A percentile compares a stretch with the other conserved stretches of the same genome.
phyloP scores from a whole-genome alignment of 1,284 basidiomycete genomes.

The Uromyces viciae-fabae region DNA sequence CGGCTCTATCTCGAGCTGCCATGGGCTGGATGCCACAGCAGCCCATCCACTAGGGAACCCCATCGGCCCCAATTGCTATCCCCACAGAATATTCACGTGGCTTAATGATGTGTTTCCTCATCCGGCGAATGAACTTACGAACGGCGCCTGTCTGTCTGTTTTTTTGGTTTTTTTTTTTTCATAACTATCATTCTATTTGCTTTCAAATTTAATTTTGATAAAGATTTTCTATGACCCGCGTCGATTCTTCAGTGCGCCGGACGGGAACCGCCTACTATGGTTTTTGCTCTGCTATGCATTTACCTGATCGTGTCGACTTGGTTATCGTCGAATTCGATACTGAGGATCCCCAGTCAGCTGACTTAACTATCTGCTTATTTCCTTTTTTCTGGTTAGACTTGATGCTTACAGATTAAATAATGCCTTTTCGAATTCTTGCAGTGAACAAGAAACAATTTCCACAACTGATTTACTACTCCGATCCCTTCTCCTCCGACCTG shows the following conservation, averaged over 20 bases:
- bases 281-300: conserved; percentile 82
- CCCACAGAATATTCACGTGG: conserved; percentile 85
- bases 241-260: conserved; percentile 65
- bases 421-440: conserved; percentile 53
- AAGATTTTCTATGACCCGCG: too few species aligned
- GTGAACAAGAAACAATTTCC: conserved; percentile 68
- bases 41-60: conserved; percentile 64
- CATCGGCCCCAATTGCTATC: conserved; percentile 77
- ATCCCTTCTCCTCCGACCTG: conserved; percentile 77
- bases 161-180: not conserved
- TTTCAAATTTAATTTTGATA: not conserved
- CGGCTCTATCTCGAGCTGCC: conserved; percentile 81
- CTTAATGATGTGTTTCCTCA: conserved; percentile 92
- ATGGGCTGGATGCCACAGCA: conserved; percentile 70
- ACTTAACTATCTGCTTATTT: not conserved
- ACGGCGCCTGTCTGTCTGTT: conserved; percentile 64
- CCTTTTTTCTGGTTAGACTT: not conserved
- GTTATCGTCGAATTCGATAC: conserved; percentile 88
- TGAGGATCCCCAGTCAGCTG: conserved; percentile 73
- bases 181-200: not conserved
- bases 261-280: conserved; percentile 88
- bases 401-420: too few species aligned
- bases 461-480: conserved; percentile 87
- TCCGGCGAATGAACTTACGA: conserved; percentile 87
- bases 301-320: conserved; percentile 84